Conservation (phyloP, 768 basidiomycete genomes). For the Sutorius australiensis region DNA sequence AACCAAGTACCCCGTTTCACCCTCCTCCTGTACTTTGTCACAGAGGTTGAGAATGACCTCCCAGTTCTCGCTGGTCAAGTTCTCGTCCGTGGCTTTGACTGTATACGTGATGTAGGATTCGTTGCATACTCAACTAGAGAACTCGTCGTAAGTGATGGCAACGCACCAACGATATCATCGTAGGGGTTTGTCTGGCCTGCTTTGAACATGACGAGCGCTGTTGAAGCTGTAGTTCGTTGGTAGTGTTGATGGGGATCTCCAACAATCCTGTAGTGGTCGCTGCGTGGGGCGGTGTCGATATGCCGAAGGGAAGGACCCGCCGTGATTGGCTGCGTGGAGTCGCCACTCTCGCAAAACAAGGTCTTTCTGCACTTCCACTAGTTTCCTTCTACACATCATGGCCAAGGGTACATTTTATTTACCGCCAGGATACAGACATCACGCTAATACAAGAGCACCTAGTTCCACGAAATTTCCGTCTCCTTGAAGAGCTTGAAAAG, state of each 20-base stretch:
- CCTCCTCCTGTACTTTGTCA: constrained; percentile 93
- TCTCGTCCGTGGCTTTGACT: constrained; percentile 98
- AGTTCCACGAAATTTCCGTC: constrained; percentile 96
- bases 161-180: constrained; percentile 89
- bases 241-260: constrained; percentile 4
- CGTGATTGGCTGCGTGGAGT: constrained; percentile 11
- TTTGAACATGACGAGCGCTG: constrained; percentile 56
- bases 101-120: constrained; percentile 1
- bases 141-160: constrained; percentile 2
- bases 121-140: constrained; percentile 4
- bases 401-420: constrained; percentile 45
- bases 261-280: constrained; percentile 8
- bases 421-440: neutral
- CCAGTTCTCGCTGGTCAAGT: constrained; percentile 93
- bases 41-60: constrained; percentile 91
- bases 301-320: neutral
- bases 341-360: neutral
- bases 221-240: constrained; percentile 18
- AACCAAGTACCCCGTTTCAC: constrained; percentile 66
- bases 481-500: constrained; percentile 98
- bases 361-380: constrained; percentile 6
- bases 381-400: constrained; percentile 33
- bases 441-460: constrained; percentile 4
- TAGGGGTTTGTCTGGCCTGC: constrained; percentile 69
- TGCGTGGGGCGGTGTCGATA: constrained; percentile 32